Evolutionary conservation across 129 eudicot genomes (phyloP).

Genomic region (Deinandra increscens): DNA sequence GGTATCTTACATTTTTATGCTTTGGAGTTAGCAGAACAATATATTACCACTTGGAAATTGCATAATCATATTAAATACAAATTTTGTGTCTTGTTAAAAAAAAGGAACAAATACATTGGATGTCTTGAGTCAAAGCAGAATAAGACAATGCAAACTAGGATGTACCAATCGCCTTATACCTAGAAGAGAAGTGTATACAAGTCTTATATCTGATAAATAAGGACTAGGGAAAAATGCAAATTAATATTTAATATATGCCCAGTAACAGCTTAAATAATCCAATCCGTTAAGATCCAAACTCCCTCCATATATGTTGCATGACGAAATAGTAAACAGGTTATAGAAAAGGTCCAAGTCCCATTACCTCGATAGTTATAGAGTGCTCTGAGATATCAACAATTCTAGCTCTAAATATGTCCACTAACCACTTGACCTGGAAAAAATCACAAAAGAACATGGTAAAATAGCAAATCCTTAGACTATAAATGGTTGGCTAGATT

Average conservation of each 20-base stretch:
- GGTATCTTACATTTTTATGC: not conserved
- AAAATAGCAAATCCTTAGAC: slow-evolving; percentile 7
- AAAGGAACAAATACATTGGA: not conserved
- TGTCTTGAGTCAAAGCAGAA: not conserved
- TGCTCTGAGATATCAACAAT: slow-evolving; percentile 88
- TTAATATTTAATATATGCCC: not conserved
- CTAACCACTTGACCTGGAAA: slow-evolving; percentile 87
- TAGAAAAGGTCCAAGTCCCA: not conserved
- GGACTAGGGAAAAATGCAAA: not conserved
- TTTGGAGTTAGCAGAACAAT: not conserved
- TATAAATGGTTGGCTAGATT: slow-evolving; percentile 12
- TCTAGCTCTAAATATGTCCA: slow-evolving; percentile 82
- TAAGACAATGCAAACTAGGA: not conserved
- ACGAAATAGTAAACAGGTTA: not conserved
- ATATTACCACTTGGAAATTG: not conserved
- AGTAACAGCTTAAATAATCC: slow-evolving; percentile 2
- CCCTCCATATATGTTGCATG: slow-evolving; percentile 16
- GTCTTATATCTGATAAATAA: slow-evolving; percentile 7
- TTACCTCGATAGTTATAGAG: slow-evolving; percentile 81
- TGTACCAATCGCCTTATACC: not conserved
- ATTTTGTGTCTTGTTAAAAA: not conserved
- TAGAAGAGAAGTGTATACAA: not conserved
- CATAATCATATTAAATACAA: not conserved
- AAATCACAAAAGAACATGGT: slow-evolving; percentile 14
- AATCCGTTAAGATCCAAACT: slow-evolving; percentile 19